Evolutionary conservation across 2,329 filamentous ascomycete genomes (phyloP).

Genomic region (Phialophora macrospora): DNA sequence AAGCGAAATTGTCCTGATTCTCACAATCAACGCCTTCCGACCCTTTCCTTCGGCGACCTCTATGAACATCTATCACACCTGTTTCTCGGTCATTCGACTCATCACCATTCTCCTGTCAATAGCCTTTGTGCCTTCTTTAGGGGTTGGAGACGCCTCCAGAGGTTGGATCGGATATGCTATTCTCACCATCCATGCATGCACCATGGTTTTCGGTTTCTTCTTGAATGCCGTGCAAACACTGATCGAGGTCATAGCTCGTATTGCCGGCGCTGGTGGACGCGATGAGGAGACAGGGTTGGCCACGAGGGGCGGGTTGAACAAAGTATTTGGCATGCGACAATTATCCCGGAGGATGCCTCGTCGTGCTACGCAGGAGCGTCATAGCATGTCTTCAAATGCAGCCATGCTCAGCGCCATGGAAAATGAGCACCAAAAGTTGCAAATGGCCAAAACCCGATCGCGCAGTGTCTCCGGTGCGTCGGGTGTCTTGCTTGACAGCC

Average conservation of each 20-base stretch:
- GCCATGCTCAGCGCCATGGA: constrained; percentile 70
- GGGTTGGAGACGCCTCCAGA: constrained; percentile 76
- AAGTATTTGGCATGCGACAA: constrained; percentile 90
- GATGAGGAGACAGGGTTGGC: constrained; percentile 60
- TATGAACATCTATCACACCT: constrained; percentile 94
- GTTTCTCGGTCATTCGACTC: constrained; percentile 79
- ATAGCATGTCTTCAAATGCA: constrained; percentile 80
- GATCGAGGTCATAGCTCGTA: constrained; percentile 81
- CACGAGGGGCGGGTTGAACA: constrained; percentile 80
- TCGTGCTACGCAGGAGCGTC: constrained; percentile 62
- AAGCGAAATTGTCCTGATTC: constrained; percentile 86
- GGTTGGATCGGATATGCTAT: constrained; percentile 97
- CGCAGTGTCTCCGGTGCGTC: constrained; percentile 67
- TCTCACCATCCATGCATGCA: constrained; percentile 79
- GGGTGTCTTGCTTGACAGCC: constrained; percentile 61
- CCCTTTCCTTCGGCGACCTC: constrained; percentile 90
- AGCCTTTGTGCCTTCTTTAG: constrained; percentile 82
- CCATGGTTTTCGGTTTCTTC: constrained; percentile 89
- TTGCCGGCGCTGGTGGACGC: constrained; percentile 73
- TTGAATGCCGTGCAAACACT: constrained; percentile 89
- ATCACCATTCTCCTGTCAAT: constrained; percentile 76
- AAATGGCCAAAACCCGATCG: constrained; percentile 59
- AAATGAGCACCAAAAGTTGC: constrained; percentile 65
- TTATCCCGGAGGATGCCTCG: constrained; percentile 73
- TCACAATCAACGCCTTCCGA: constrained; percentile 85